Evolutionary conservation across 139 green algal species (phyloP).

Genomic region (Axilococcus clingmanii): DNA sequence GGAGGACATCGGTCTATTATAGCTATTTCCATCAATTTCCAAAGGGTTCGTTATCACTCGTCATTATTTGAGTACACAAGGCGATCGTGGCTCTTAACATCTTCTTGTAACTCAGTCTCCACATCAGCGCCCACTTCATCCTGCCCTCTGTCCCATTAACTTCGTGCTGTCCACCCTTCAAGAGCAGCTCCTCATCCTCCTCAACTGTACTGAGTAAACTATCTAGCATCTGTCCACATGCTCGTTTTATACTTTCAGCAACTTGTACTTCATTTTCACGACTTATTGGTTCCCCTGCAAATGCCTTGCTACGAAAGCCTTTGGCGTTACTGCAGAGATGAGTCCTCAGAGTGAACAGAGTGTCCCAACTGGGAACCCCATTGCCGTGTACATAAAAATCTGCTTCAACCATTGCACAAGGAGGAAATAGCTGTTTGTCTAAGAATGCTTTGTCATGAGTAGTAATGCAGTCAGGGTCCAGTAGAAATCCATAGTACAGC

Average conservation of each 20-base stretch:
- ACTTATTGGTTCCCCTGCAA: conserved; percentile 11
- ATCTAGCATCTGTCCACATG: conserved; percentile 11
- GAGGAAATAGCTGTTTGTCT: conserved; percentile 26
- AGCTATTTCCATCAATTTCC: not conserved
- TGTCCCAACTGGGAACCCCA: conserved; percentile 43
- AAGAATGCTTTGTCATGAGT: conserved; percentile 51
- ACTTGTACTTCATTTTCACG: conserved; percentile 8
- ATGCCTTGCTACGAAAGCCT: conserved; percentile 4
- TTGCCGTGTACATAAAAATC: conserved; percentile 39
- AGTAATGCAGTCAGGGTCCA: conserved; percentile 39
- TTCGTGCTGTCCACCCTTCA: not conserved
- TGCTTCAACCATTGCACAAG: too few relatives aligned
- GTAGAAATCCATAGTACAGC: conserved; percentile 76
- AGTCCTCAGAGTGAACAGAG: conserved; percentile 40
- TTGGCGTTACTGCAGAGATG: conserved; percentile 5
- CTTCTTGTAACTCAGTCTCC: conserved; percentile 10
- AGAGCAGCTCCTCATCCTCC: conserved; percentile 9
- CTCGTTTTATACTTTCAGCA: conserved; percentile 4
- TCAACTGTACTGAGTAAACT: conserved; percentile 9
- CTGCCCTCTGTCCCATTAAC: conserved; percentile 1
- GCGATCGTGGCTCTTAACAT: not conserved
- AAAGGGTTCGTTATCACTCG: too few relatives aligned
- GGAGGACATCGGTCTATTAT: conserved; percentile 7
- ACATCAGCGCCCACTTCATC: conserved; percentile 3
- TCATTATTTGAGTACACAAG: conserved; percentile 4